Base-by-base conservation (phyloP, 2,329 filamentous ascomycete species). In the Trichoderma koningii region DNA sequence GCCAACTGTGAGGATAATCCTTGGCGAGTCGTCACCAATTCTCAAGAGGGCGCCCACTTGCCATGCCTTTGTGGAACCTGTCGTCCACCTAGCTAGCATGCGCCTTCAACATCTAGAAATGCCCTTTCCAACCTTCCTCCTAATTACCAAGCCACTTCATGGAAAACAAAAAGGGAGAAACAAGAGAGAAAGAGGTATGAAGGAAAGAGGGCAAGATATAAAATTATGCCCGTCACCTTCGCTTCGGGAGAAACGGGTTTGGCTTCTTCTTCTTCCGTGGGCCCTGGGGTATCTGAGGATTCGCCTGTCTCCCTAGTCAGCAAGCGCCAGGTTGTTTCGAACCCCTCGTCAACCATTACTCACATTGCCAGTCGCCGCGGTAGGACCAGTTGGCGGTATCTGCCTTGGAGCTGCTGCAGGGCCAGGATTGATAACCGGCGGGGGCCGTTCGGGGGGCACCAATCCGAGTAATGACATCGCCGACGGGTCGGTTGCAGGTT, bases 381-480 rank as follows among this genome's bases (percentile, higher is more conserved):
- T 45, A 48, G 56, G 57, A n/a, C 38, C 51, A 26, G 67, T 68
- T 53, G 56, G 66, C 30, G 66, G 72, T 38, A 71, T 66, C 52
- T 69, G 67, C 23, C 59, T 68, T 56, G 56, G 63, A 34, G 62
- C 66, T 21, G 47, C 44, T 45, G 41, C 51, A 50, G 66, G 55
- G 23, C 63, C 68, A 5, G 66, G 42, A 17, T 68, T 66, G 12
- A 71, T 65, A 17, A 68, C 69, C 30, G 77, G 71, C 3, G 77
- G 76, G 51, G 78, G 78, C 44, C 80, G 75, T 66, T 79, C 76
- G 7, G 81, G 81, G 23, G 82, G 81, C 12, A 72, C 75, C 68
- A 85, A 72, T 7, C 82, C 82, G 52, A 85, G 74, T 21, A 82
- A 79, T 64, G 81, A 79, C 81, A 84, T 82, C 19, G 82, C 83